Base-by-base conservation (phyloP, 1,284 basidiomycete species). In the Ustanciosporium gigantosporum region DNA sequence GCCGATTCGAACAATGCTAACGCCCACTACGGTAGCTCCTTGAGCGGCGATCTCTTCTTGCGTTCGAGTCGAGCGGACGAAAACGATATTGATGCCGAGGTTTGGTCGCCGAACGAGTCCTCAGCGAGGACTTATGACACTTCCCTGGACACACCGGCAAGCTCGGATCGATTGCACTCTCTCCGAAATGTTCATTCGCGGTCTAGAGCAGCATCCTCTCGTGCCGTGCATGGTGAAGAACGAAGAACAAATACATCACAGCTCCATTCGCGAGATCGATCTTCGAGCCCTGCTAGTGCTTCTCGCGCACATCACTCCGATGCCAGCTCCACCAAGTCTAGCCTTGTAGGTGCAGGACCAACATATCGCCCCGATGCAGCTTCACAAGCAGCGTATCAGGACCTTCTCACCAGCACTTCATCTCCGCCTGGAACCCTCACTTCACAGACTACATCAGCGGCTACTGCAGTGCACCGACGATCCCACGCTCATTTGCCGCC, bases 351-450 rank as follows among this genome's bases (percentile, higher is more conserved):
- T 11, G 35, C 59, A 5, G 59, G 53, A 4, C 25, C 59, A 0
- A 64, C 59, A 0, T 53, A 48, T 25, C 59, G 59, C 2, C 53
- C 59, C n/a, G 59, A 64, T 27, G 52, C 49, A 22, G 59, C 53
- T 6, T 64, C 53, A 11, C 53, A 57, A 34, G 53, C 52, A 13
- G 53, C 48, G 8, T 57, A 64, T n/a, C 59, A 64, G 20, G 53
- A 64, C 19, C 38, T 64, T 16, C 25, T 64, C 14, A 41, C 53
- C n/a, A 52, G 32, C 44, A 41, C 46, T 13, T 21, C 38, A n/a
- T 43, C 59, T 22, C 59, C 46, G 5, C 9, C 36, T 8, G 36
- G 36, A 14, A 35, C 8, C 11, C 9, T 35, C 8, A 13, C 32
- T 35, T 29, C 27, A 11, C 27, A 11, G 11, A 29, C 27, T 9